Conservation (phyloP, 2,329 filamentous ascomycete species). For the Tolypocladium amazonense region DNA sequence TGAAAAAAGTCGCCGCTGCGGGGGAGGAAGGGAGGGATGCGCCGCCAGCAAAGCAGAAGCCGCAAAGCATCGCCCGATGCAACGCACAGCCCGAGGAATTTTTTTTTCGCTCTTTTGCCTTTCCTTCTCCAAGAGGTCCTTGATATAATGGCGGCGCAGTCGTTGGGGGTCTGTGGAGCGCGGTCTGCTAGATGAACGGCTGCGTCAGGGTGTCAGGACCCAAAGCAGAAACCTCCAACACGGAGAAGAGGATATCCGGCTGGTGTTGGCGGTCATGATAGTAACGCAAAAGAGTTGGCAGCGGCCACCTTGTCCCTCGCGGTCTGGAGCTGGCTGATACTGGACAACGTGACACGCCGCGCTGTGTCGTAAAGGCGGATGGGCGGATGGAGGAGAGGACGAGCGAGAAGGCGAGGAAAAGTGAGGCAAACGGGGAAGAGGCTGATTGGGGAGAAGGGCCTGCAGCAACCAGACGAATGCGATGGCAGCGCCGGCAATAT, state of each 20-base stretch:
- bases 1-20: not conserved
- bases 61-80: not conserved
- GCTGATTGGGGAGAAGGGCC: not conserved
- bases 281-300: not conserved
- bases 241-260: slow-evolving; percentile 26
- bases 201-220: slow-evolving; percentile 27
- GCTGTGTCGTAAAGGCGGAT: not conserved
- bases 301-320: not conserved
- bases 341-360: not conserved
- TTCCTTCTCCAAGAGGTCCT: not conserved
- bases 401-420: not conserved
- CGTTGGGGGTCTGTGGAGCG: not conserved
- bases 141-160: not conserved
- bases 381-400: not conserved
- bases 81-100: not conserved
- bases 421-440: not conserved
- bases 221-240: slow-evolving; percentile 28
- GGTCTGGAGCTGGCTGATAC: not conserved
- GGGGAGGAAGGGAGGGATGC: not conserved
- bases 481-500: not conserved
- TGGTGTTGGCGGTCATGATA: slow-evolving; percentile 26
- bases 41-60: not conserved
- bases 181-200: not conserved
- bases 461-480: not conserved
- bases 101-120: not conserved